Base-by-base conservation (phyloP, 2,329 filamentous ascomycete species). In the Pyricularia grisea region DNA sequence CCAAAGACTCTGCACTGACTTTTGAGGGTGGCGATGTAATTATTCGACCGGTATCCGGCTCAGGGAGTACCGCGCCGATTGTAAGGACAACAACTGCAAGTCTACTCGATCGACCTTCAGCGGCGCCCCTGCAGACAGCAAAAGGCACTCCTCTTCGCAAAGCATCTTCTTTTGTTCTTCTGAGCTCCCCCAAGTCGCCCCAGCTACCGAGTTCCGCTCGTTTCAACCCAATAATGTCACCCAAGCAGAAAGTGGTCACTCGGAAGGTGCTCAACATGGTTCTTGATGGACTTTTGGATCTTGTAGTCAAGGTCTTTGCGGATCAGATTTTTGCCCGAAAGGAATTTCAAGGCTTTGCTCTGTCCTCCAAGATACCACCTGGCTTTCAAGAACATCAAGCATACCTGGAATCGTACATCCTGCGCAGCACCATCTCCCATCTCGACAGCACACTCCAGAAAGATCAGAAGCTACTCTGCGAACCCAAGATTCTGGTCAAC, bases 321-420 rank as follows among this genome's bases (percentile, higher is more conserved):
- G 94, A 97, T 74, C 93, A 98, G 73, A 81, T 98, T 0, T 87
- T 97, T 61, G 86, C 85, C 33, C 89, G 93, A 30, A 97, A 97
- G 76, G 95, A 99, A 68, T 99, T 98, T 75, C 84, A 90, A 2
- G 94, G 95, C 0, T 91, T 99, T 68, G 89, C 90, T 0, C 81
- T 99, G 11, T 97, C 92, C 75, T 82, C 92, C 68, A 97, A 95
- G 76, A 91, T 94, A 0, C 95, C 96, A 1, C 93, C 95, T 0
- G 94, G 94, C 0, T 97, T 97, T 74, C 88, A 94, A 73, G 95
- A 98, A 76, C 93, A 98, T 73, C 94, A 97, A 74, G 93, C 93
- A 0, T 97, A 94, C 76, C 97, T 99, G 73, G 93, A 97, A 76
- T 97, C 95, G 0, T 97, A 94, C 75, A 82, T 98, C 3, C 81